phyloP scores from a whole-genome alignment of 1,284 basidiomycete species.

The Apiotrichum veenhuisii region DNA sequence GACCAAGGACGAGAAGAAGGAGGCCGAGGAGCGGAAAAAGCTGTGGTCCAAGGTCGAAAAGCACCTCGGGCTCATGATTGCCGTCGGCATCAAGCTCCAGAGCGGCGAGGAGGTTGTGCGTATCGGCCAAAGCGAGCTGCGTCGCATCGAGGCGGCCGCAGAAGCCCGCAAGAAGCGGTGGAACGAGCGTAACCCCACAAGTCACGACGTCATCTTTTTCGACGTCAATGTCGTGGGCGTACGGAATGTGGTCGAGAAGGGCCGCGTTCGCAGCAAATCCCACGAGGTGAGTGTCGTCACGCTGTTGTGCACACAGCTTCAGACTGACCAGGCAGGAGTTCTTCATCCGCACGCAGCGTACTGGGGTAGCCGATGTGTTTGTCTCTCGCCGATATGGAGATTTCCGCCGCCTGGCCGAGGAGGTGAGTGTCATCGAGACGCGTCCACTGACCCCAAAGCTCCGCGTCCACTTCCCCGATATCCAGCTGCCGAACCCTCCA shows the following conservation, averaged over 20 bases:
- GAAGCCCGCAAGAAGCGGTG: constrained; percentile 51
- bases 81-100: constrained; percentile 71
- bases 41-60: constrained; percentile 70
- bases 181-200: constrained; percentile 50
- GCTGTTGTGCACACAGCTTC: neutral
- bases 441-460: constrained; percentile 55
- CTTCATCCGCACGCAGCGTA: constrained; percentile 79
- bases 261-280: constrained; percentile 70
- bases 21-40: constrained; percentile 60
- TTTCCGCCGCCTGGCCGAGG: constrained; percentile 77
- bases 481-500: constrained; percentile 72
- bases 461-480: constrained; percentile 73
- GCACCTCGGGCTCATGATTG: constrained; percentile 73
- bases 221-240: constrained; percentile 87
- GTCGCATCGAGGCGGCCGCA: constrained; percentile 66
- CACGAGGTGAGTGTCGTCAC: constrained; percentile 64
- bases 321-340: constrained; percentile 70
- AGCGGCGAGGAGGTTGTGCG: constrained; percentile 83
- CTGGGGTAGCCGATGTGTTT: constrained; percentile 68
- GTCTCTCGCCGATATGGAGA: constrained; percentile 94
- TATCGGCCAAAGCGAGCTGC: constrained; percentile 73
- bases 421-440: constrained; percentile 56
- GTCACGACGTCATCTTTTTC: constrained; percentile 51
- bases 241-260: constrained; percentile 71
- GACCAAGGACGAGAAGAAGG: constrained; percentile 55